Evolutionary conservation across 106 monocot species (phyloP), one percentile per base, ranked within the genome.

Genomic region (Acanthochlamys bracteata): DNA sequence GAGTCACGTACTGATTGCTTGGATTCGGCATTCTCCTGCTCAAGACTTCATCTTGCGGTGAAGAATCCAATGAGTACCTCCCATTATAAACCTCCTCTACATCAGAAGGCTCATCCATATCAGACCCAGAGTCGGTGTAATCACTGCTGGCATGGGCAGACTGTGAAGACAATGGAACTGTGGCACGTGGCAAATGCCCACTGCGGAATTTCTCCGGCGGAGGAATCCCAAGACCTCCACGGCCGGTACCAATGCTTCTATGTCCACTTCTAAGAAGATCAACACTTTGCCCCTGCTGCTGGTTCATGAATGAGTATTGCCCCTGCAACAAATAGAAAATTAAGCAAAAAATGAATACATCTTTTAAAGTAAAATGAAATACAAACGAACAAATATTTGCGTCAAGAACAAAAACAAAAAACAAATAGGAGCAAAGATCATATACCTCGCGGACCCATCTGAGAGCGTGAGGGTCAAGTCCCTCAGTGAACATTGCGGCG

Each of bases 181-280:
- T 66, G 16, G 25, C 62, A 11, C 72, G 46, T 4, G 86, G 77
- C 39, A 89, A 71, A 75, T 84, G 84, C 24, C 94, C 94, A 24
- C 86, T 89, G 26, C 89, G 86, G 68, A 95, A 95, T 59, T 90
- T 95, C 65, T 90, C 87, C 47, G 89, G 77, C 4, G 72, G 74
- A 0, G 96, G 91, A 7, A 91, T 71, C 47, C 77, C 84, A 11
- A 84, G 75, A 16, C 77, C 73, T n/a, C 73, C 59, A 0, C 78
- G 63, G 21, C 69, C 67, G 9, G 42, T 64, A 10, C 55, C 10
- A 22, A 49, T 33, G 33, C 33, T 33, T 33, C 33, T 33, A 6
- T 33, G 33, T 3, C 33, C 33, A 33, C 33, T 33, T 33, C 33
- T 1, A 6, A 33, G 33, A 33, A 6, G 1, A 33, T 33, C 33